Base-by-base conservation (phyloP, 345 rosid species). In the Diplotaxis tenuifolia region DNA sequence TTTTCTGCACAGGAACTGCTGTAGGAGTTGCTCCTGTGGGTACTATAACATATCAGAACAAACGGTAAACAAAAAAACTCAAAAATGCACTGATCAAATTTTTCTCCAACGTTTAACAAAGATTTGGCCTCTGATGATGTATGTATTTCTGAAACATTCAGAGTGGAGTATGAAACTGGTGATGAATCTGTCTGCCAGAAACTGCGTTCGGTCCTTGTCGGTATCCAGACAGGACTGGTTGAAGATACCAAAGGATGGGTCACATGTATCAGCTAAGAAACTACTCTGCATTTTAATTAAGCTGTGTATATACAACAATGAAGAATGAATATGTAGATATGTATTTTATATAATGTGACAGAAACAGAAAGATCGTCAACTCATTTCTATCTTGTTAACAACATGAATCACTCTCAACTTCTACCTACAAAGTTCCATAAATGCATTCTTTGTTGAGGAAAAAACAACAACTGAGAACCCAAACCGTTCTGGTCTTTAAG, bases 221-320 rank as follows among this genome's bases (percentile, higher is more conserved):
- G 91, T 29, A 85, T 94, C 19, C 95, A 89, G 72, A 87, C 73
- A 29, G 98, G 98, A 34, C 18, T 42, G 2, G 59, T 82, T n/a
- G 88, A 87, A 68, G 98, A 94, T 52, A 86, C 75, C 36, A 85
- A 86, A 32, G 91, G 93, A 42, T 94, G 98, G 98, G 79, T 75
- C 27, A 38, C 82, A n/a, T 76, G 82, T 82, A 76, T 92, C 20
- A 31, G 75, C 21, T 82, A 60, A 80, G 53, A 29, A 15, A 32
- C 67, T 42, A 42, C 49, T 14, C 15, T 42, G 16, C 49, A 11
- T 14, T 1, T 42, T 42, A 42, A n/a, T n/a, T 42, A 14, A 14
- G 16, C 49, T 14, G 49, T 42, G 49, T 42, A 42, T 42, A 42
- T 5, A 42, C 16, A 42, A 42, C 49, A 42, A 4, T 38, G 45